phyloP scores from a whole-genome alignment of 495 filamentous ascomycete genomes.

The Polyplosphaeria fusca region DNA sequence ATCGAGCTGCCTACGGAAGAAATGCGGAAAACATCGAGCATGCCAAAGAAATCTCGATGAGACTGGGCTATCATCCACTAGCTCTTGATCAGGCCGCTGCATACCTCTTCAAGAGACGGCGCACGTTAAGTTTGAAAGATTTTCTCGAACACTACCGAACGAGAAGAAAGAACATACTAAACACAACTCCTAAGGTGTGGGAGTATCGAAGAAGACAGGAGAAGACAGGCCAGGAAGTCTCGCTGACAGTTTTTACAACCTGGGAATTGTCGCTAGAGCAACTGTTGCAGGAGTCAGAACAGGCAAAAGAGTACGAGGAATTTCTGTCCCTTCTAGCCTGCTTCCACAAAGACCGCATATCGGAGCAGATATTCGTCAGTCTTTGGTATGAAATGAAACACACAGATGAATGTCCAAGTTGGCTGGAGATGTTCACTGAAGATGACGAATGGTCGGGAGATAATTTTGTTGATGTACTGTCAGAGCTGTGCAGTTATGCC shows the following conservation, averaged over 20 bases:
- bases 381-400: background rate
- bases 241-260: slow-evolving; percentile 1
- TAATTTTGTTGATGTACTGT: background rate
- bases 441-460: background rate
- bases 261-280: slow-evolving; percentile 3
- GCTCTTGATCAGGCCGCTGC: slow-evolving; percentile 3
- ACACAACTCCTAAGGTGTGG: slow-evolving; percentile 1
- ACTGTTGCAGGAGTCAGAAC: background rate
- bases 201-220: background rate
- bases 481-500: background rate
- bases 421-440: slow-evolving; percentile 1
- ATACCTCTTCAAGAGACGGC: slow-evolving; percentile 1
- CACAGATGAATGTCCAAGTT: background rate
- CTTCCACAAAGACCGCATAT: background rate
- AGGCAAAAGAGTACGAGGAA: background rate
- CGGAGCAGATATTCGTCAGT: background rate
- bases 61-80: slow-evolving; percentile 6
- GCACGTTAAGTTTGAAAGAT: background rate
- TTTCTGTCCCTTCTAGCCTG: background rate
- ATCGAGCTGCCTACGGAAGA: background rate
- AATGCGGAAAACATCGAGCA: background rate
- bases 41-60: background rate
- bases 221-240: background rate
- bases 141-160: slow-evolving; percentile 3
- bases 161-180: background rate